Base-by-base conservation (phyloP, 495 filamentous ascomycete species). In the Poronia punctata region DNA sequence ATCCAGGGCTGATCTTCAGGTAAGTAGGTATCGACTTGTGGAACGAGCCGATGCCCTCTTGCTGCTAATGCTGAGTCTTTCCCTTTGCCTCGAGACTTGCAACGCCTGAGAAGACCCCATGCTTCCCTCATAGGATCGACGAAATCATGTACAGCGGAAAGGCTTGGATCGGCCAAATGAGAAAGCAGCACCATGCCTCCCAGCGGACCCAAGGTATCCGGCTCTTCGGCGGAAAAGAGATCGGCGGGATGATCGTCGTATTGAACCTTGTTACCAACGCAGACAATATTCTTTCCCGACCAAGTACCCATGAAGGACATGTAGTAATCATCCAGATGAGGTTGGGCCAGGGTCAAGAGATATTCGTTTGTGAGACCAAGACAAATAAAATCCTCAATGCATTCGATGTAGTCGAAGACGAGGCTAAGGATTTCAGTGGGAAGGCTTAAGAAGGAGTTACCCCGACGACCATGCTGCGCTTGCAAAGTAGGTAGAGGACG, bases 1-100 rank as follows among this genome's bases (percentile, higher is more conserved):
- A 62, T 46, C 56, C 50, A 62, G 7, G 19, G 54, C 39, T 56
- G 43, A 34, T 53, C 35, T 25, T n/a, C 11, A 14, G 47, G 56
- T 18, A 42, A 54, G 43, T 50, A 54, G 10, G 28, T 48, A 27
- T 35, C 14, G 19, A 19, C 9, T 14, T 12, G 18, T 33, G 39
- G 30, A 0, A 6, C n/a, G n/a, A n/a, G n/a, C n/a, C n/a, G n/a
- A n/a, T n/a, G n/a, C n/a, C n/a, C n/a, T n/a, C n/a, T n/a, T n/a
- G n/a, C n/a, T n/a, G n/a, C n/a, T n/a, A n/a, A n/a, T n/a, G n/a
- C n/a, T n/a, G n/a, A n/a, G n/a, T n/a, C n/a, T n/a, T n/a, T n/a
- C n/a, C n/a, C n/a, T n/a, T n/a, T n/a, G n/a, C n/a, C n/a, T n/a
- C n/a, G n/a, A n/a, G n/a, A n/a, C n/a, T n/a, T n/a, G n/a, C n/a